These are phyloP conservation scores for Hypoxylon sp. DNA, from an alignment of 2,329 filamentous ascomycete species.

Conservation along the genomic window DNA sequence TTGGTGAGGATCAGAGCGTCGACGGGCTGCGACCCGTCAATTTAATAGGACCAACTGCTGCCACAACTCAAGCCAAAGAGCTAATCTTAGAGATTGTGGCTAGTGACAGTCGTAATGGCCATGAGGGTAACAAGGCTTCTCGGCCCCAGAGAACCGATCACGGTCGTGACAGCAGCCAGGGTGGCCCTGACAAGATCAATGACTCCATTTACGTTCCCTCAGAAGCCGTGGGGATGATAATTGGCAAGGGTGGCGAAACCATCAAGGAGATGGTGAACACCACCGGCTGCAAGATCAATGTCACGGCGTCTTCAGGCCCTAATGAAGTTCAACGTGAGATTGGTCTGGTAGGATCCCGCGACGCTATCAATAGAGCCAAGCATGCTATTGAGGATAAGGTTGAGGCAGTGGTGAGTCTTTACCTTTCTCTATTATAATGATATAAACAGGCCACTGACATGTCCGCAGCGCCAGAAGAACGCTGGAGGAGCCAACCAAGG, in stretches of 20 bases:
- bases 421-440: neutral
- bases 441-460: constrained; percentile 49
- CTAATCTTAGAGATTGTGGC: constrained; percentile 95
- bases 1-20: constrained; percentile 91
- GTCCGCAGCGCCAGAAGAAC: constrained; percentile 66
- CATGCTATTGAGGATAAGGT: constrained; percentile 91
- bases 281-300: constrained; percentile 95
- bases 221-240: constrained; percentile 95
- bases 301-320: constrained; percentile 82
- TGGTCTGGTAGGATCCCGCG: constrained; percentile 81
- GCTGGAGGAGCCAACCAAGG: constrained; percentile 61
- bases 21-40: constrained; percentile 92
- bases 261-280: constrained; percentile 93
- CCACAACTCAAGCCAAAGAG: constrained; percentile 83
- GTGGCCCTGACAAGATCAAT: constrained; percentile 75
- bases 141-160: constrained; percentile 56
- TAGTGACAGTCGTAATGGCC: constrained; percentile 78
- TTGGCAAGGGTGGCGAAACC: constrained; percentile 92
- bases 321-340: constrained; percentile 88
- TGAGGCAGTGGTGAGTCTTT: constrained; percentile 81
- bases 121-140: constrained; percentile 45
- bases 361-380: constrained; percentile 85
- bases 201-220: constrained; percentile 89
- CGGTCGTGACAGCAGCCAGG: constrained; percentile 58
- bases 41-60: constrained; percentile 82